Base-by-base conservation (phyloP, 2,329 filamentous ascomycete genomes). In the Hirsutella thompsonii region DNA sequence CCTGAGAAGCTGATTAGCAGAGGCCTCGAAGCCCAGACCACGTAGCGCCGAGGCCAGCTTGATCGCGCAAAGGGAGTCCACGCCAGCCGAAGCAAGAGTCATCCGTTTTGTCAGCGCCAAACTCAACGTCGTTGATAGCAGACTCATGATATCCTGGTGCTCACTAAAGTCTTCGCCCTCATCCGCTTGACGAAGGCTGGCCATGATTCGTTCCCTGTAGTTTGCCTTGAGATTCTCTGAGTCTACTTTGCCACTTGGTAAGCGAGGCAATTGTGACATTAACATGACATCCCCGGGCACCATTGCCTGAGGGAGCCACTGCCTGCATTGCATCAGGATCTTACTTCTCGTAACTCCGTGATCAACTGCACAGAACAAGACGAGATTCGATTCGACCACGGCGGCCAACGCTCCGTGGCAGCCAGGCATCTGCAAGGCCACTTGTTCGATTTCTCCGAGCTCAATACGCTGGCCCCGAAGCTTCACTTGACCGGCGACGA, bases 191-290 rank as follows among this genome's bases (percentile, higher is more conserved):
- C 42, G 39, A n/a, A 35, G 34, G 8, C 45, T 38, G 5, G 38
- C 28, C 36, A 42, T 32, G 32, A 51, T 55, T 34, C 37, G 40
- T 23, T 44, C 36, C 20, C 52, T 43, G 33, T 59, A 84, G 8
- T 74, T 63, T 1, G 63, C 55, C 48, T 77, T 68, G 8, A 94
- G 61, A 11, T 58, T 60, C 49, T 77, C 81, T 39, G 77, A 78
- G 52, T 94, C 83, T 13, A 89, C 70, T 54, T 95, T 95, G 1
- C 89, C 89, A 1, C 87, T 94, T 2, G 87, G 69, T 18, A 94
- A 64, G 40, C 81, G 77, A 1, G 87, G 87, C 42, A 94, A 79
- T 8, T 70, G 64, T 1, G 68, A 49, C 46, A 83, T 61, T 1
- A 83, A 52, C 1, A 86, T 58, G 20, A 93, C 63, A 45, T 93